Evolutionary conservation across 371 early-diverging fungal species (phyloP).

Genomic region (Mucor plumbeus): DNA sequence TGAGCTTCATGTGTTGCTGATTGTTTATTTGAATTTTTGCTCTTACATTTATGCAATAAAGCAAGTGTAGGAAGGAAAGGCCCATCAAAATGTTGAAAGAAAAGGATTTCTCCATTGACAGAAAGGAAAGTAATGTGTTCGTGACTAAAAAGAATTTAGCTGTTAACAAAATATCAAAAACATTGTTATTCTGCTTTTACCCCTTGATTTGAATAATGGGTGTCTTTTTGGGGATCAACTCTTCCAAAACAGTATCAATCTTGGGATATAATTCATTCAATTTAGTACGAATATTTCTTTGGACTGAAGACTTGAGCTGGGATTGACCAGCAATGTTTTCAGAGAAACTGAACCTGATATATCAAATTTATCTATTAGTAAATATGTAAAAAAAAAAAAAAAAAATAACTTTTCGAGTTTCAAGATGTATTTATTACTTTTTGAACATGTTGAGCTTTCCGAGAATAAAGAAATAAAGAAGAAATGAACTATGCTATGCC

Average conservation of each 20-base stretch:
- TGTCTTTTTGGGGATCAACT: constrained; percentile 93
- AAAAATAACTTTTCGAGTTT: too few relatives aligned
- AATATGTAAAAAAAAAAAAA: neutral
- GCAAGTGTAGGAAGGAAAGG: constrained; percentile 87
- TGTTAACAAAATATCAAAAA: neutral
- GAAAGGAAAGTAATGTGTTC: constrained; percentile 86
- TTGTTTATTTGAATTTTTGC: neutral
- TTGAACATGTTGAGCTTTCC: constrained; percentile 23
- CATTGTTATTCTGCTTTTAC: constrained; percentile 40
- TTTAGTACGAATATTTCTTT: constrained; percentile 86
- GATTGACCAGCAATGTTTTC: constrained; percentile 86
- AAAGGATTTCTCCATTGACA: constrained; percentile 83
- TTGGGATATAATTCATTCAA: constrained; percentile 86
- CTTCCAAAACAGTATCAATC: constrained; percentile 87
- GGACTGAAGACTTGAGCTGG: constrained; percentile 92
- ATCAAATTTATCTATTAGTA: neutral
- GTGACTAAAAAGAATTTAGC: constrained; percentile 58
- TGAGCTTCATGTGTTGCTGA: neutral
- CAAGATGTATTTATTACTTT: constrained; percentile 15
- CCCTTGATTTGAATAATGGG: constrained; percentile 87
- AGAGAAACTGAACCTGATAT: constrained; percentile 70
- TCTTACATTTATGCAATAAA: constrained; percentile 89
- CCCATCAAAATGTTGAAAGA: constrained; percentile 95
- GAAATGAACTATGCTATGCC: neutral
- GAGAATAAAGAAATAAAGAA: constrained; percentile 10